Evolutionary conservation across 1,284 basidiomycete genomes (phyloP).

Genomic region (Ustilago cynodontis): DNA sequence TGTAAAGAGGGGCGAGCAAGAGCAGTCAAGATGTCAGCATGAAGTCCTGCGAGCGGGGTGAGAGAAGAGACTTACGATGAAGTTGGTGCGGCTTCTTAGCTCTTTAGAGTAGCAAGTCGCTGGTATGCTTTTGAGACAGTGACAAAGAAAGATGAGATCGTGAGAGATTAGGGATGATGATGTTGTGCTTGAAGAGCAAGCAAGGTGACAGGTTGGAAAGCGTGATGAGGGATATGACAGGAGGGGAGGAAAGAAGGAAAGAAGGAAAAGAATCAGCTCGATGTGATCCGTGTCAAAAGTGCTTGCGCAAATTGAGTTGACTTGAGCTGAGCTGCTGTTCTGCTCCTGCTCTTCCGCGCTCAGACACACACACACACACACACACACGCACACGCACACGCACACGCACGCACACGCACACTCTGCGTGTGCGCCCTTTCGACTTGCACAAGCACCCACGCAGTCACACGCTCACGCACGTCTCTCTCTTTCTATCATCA

Average conservation of each 20-base stretch:
- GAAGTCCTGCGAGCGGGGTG: not conserved
- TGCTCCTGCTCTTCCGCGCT: conserved; percentile 6
- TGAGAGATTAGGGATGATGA: conserved; percentile 9
- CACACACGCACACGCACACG: conserved; percentile 9
- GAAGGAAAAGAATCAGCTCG: not conserved
- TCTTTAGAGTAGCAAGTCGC: conserved; percentile 6
- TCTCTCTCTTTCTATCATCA: not conserved
- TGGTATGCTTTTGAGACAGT: conserved; percentile 26
- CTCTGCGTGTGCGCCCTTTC: not conserved
- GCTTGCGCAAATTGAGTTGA: not conserved
- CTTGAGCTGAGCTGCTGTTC: conserved; percentile 15
- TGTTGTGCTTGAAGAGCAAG: conserved; percentile 6
- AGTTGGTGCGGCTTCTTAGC: conserved; percentile 12
- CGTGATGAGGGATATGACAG: conserved; percentile 22
- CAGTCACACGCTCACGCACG: not conserved
- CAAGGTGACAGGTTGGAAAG: not conserved
- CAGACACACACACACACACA: conserved; percentile 10
- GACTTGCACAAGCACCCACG: not conserved
- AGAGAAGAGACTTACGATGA: conserved; percentile 16
- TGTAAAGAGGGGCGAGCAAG: not conserved
- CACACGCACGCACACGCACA: not conserved
- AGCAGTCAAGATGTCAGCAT: conserved; percentile 7
- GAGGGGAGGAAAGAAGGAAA: not conserved
- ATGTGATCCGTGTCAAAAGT: conserved; percentile 9
- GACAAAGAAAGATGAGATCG: not conserved